Conservation (phyloP, 2,329 filamentous ascomycete genomes). For the Endothia cerciana region DNA sequence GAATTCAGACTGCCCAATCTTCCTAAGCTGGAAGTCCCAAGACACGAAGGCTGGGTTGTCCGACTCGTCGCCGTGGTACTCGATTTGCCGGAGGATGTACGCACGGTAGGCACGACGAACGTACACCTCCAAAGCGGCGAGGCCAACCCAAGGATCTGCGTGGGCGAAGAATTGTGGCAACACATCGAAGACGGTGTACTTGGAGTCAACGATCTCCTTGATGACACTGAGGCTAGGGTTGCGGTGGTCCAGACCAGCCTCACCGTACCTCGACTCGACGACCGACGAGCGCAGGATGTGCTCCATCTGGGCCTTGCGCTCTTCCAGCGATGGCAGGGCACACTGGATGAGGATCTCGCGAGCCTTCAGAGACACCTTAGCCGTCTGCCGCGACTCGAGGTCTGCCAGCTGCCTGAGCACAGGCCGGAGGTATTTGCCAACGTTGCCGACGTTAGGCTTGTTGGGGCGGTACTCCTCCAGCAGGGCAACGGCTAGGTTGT, state of each 20-base stretch:
- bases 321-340: constrained; percentile 92
- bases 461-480: constrained; percentile 95
- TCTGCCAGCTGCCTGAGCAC: constrained; percentile 86
- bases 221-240: constrained; percentile 88
- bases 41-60: constrained; percentile 74
- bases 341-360: constrained; percentile 97
- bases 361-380: constrained; percentile 96
- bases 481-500: constrained; percentile 87
- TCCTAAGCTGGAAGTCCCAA: constrained; percentile 95
- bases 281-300: constrained; percentile 96
- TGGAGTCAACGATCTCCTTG: constrained; percentile 98
- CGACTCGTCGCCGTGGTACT: constrained; percentile 81
- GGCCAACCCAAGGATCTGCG: constrained; percentile 88
- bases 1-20: constrained; percentile 89
- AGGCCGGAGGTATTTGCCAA: constrained; percentile 84
- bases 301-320: constrained; percentile 96
- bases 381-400: constrained; percentile 80
- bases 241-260: constrained; percentile 95
- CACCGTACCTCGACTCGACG: constrained; percentile 94
- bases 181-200: constrained; percentile 98
- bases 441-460: constrained; percentile 85
- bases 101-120: constrained; percentile 95
- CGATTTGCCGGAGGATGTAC: constrained; percentile 85
- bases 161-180: constrained; percentile 94
- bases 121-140: constrained; percentile 94